These are phyloP conservation scores for Cunninghamia lanceolata DNA, from an alignment of 75 land plant genomes.

Conservation along the genomic window DNA sequence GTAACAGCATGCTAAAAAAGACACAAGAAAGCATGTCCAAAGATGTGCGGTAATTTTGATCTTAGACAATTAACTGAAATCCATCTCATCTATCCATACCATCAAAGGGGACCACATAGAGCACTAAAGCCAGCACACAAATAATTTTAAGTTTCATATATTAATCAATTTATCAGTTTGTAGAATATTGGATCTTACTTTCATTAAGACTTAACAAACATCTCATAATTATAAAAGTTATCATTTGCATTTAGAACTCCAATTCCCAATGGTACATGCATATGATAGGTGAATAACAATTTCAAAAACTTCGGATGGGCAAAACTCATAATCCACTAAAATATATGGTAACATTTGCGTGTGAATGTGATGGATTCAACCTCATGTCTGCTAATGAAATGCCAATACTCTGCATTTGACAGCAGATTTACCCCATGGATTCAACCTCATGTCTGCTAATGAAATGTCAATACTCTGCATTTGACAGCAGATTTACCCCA, in stretches of 20 bases:
- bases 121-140: neutral
- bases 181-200: neutral
- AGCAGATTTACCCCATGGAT: neutral
- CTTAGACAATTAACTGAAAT: too few species aligned
- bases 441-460: neutral
- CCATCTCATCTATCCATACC: neutral
- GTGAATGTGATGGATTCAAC: neutral
- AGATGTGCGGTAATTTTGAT: neutral
- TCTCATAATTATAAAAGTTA: too few species aligned
- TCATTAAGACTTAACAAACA: neutral
- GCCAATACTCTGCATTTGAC: neutral
- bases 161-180: too few species aligned
- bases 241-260: neutral
- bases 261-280: neutral
- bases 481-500: neutral
- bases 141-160: too few species aligned
- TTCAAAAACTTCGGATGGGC: neutral
- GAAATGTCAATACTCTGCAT: neutral
- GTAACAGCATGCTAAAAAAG: neutral
- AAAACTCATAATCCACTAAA: neutral
- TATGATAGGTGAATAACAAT: neutral
- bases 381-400: neutral
- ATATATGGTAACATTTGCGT: neutral
- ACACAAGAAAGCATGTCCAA: neutral
- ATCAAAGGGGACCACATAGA: neutral